phyloP scores from a whole-genome alignment of 139 green algal genomes.

The Micractinium conductrix region DNA sequence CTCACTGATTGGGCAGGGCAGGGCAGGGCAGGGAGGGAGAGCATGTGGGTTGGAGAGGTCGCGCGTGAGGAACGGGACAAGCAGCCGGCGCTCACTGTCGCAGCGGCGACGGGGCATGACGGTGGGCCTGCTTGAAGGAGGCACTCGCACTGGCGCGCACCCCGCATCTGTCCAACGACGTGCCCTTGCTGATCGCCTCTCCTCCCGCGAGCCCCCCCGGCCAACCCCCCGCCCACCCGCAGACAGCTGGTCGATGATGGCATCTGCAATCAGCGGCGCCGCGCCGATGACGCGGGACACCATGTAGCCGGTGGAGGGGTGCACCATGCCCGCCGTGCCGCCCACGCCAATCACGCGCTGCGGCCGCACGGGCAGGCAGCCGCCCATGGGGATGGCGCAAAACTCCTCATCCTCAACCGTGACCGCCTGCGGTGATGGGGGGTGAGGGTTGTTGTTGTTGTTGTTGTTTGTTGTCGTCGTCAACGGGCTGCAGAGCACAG shows the following conservation, averaged over 20 bases:
- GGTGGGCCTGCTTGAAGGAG: too few species aligned
- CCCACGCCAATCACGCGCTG: conserved; percentile 96
- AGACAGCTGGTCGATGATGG: conserved; percentile 80
- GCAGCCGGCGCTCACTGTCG: too few species aligned
- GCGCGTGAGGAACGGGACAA: too few species aligned
- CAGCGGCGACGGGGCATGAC: too few species aligned
- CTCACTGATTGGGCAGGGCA: conserved; percentile 4
- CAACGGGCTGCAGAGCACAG: not conserved
- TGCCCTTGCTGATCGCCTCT: not conserved
- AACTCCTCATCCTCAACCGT: conserved; percentile 96
- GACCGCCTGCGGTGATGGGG: conserved; percentile 61
- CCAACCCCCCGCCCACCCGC: not conserved
- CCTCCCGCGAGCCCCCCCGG: not conserved
- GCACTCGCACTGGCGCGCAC: not conserved
- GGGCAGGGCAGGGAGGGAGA: not conserved
- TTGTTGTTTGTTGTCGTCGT: not conserved
- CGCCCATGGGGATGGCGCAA: conserved; percentile 99
- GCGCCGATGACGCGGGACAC: conserved; percentile 86
- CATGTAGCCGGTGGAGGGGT: conserved; percentile 97
- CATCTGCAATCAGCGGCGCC: conserved; percentile 84
- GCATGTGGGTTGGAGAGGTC: too few species aligned
- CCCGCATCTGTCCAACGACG: too few species aligned
- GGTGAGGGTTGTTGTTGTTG: too few species aligned
- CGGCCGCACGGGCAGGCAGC: conserved; percentile 91
- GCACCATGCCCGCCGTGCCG: conserved; percentile 95